Base-by-base conservation (phyloP, 1,284 basidiomycete species). In the Ustilago lituana region DNA sequence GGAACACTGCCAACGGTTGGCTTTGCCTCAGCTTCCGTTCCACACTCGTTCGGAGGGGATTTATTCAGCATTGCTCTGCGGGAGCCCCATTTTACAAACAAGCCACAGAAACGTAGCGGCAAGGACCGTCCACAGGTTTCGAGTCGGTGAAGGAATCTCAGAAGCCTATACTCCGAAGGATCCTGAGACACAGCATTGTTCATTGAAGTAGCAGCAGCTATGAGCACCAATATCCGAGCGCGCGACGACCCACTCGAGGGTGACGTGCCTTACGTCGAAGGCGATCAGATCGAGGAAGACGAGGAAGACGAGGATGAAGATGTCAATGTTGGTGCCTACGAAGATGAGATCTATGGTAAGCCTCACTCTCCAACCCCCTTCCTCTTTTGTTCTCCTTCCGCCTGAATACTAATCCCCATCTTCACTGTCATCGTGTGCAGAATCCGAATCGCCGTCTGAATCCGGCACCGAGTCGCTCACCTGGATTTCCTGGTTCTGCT, bases 401-500 rank as follows among this genome's bases (percentile, higher is more conserved):
- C 23, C 11, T n/a, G n/a, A n/a, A n/a, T n/a, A n/a, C n/a, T n/a
- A n/a, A n/a, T n/a, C n/a, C n/a, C n/a, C n/a, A n/a, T n/a, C n/a
- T n/a, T n/a, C n/a, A n/a, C n/a, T n/a, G n/a, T n/a, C n/a, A n/a
- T n/a, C n/a, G n/a, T 29, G 27, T 12, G 19, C 19, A 69, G 67
- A 70, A 48, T 70, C 67, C 11, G 78, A 80, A 46, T 79, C 78
- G 11, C 67, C 65, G 6, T 76, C 78, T 3, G 79, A 80, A 37
- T 73, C 64, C 24, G 79, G 78, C 4, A 80, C 80, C 2, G 80
- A 82, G 24, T 73, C 81, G 5, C 63, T 94, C 67, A 98, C 96
- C 62, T 96, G 93, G 93, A 95, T 95, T 80, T 91, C 90, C 76
- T 99, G 95, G 96, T 99, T 97, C 86, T 98, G 94, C 81, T 94